Evolutionary conservation across 2,329 filamentous ascomycete genomes (phyloP), one percentile per base, ranked within the genome.

Genomic region (Cephalotrichum gorgonifer): DNA sequence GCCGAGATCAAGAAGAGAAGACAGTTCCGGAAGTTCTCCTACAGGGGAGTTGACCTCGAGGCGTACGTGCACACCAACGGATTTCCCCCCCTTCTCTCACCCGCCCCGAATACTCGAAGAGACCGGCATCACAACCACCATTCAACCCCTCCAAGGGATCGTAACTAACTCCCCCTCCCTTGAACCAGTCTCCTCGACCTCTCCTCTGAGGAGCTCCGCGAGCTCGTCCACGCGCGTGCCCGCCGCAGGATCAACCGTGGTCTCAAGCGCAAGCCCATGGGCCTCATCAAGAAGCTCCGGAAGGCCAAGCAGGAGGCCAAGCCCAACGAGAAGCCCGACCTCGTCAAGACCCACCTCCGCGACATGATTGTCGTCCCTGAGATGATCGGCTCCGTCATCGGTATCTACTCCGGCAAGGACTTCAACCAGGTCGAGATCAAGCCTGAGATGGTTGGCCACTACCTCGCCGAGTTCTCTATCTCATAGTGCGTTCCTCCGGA

Each of bases 371-470:
- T 98, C 69, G 93, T 98, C 63, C 93, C 93, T 65, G 93, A 98
- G 83, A 97, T 98, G 93, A 98, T 98, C 70, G 93, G 93, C 66
- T 87, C 81, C 74, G 91, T 98, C 66, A 86, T 98, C 66, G 93
- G 90, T 71, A 93, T 98, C 81, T 98, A 98, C 87, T 95, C 88
- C 61, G 93, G 93, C 71, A 98, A 98, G 86, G 90, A 97, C 77
- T 98, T 98, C 87, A 98, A 98, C 86, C 91, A 96, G 83, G 90
- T 98, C 65, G 93, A 98, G 77, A 93, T 98, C 79, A 96, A 96
- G 85, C 93, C 93, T 64, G 93, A 98, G 83, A 98, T 98, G 93
- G 93, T 98, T 74, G 93, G 93, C 72, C 91, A 97, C 81, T 96
- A 96, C 82, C 81, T 98, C 61, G 93, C 81, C 68, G 93, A 98